These are phyloP conservation scores for Xylariaceae sp. DNA, from an alignment of 2,329 filamentous ascomycete species.

Conservation along the genomic window DNA sequence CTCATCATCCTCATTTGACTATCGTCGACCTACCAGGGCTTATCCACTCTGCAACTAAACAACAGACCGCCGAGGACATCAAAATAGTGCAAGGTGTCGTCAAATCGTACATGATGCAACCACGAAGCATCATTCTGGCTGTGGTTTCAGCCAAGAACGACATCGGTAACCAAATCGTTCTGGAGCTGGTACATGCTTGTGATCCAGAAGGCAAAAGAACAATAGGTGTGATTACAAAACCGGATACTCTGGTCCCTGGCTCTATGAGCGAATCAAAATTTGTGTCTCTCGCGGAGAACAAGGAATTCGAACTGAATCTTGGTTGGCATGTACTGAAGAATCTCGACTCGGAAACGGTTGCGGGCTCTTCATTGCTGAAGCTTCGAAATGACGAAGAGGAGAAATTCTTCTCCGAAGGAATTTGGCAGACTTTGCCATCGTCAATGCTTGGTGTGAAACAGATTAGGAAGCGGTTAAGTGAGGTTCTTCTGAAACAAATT, in stretches of 20 bases:
- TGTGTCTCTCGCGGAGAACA: constrained; percentile 39
- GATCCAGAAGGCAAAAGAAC: constrained; percentile 37
- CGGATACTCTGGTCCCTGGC: constrained; percentile 32
- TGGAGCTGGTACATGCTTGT: constrained; percentile 39
- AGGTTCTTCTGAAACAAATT: constrained; percentile 46
- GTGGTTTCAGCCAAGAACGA: constrained; percentile 54
- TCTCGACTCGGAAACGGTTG: constrained; percentile 11
- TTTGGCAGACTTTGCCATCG: no score
- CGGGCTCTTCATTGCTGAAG: no score
- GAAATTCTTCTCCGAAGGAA: no score
- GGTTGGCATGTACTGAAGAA: constrained; percentile 51
- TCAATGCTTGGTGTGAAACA: no score
- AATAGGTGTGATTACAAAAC: constrained; percentile 48
- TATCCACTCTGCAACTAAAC: constrained; percentile 41
- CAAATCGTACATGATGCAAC: constrained; percentile 50
- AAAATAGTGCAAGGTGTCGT: constrained; percentile 44
- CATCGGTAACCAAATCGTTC: constrained; percentile 53
- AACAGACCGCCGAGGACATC: constrained; percentile 41
- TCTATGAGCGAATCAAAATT: constrained; percentile 39
- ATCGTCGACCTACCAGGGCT: constrained; percentile 57
- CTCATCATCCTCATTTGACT: constrained; percentile 47
- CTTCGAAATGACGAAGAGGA: neutral
- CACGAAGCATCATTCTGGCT: constrained; percentile 55
- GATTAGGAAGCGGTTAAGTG: no score
- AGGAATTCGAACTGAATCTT: constrained; percentile 41